A percentile compares a stretch with the other conserved stretches of the same genome.
These are phyloP conservation scores for Cnidoscolus chayamansa DNA, from an alignment of 441 rosid species.

Conservation along the genomic window DNA sequence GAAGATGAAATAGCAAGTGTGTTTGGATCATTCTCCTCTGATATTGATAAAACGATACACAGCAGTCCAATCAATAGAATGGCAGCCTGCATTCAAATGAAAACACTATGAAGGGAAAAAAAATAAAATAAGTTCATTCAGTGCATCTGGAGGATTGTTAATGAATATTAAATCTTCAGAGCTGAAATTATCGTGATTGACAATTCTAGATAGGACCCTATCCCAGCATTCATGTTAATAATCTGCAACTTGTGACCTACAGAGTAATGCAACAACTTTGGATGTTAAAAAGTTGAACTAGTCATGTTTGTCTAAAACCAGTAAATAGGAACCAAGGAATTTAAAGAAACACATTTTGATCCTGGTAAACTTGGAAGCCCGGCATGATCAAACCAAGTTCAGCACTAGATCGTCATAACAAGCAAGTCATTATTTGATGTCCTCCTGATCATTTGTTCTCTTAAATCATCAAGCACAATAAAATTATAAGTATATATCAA, in stretches of 20 bases:
- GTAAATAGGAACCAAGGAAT: too few relatives aligned
- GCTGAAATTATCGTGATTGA: too few relatives aligned
- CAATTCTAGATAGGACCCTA: not conserved
- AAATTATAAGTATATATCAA: not conserved
- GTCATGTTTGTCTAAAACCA: too few relatives aligned
- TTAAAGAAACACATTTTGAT: not conserved
- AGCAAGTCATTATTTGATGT: not conserved
- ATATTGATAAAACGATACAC: conserved; percentile 32
- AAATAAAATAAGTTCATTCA: not conserved
- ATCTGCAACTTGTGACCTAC: not conserved
- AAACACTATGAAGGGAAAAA: conserved; percentile 13
- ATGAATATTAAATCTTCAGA: too few relatives aligned
- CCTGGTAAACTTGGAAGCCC: not conserved
- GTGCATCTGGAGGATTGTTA: not conserved
- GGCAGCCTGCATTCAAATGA: conserved; percentile 40
- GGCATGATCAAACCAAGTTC: too few relatives aligned
- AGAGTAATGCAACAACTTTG: too few relatives aligned
- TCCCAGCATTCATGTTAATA: not conserved
- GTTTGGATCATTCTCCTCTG: conserved; percentile 31
- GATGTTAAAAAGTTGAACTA: too few relatives aligned
- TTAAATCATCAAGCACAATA: too few relatives aligned
- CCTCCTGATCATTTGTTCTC: not conserved
- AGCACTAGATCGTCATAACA: too few relatives aligned
- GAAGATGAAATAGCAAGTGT: conserved; percentile 42
- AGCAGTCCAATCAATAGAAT: conserved; percentile 41